Evolutionary conservation across 352 stramenopile genomes (phyloP), one percentile per base, ranked within the genome.

Genomic region (Pythium insidiosum): DNA sequence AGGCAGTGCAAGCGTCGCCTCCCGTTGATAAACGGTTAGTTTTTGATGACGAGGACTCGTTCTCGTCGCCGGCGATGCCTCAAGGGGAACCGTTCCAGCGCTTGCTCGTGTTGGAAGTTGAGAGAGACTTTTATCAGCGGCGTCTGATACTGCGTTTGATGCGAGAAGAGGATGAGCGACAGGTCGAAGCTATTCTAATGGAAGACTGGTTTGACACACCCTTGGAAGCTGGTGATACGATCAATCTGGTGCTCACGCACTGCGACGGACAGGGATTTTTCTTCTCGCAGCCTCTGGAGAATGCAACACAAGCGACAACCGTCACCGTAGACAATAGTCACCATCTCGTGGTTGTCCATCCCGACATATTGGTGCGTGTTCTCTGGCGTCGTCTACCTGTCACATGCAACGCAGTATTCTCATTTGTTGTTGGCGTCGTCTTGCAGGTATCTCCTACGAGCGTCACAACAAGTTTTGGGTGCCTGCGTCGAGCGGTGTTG

Each of bases 131-230:
- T 25, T 58, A 63, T 54, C 53, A 77, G 31, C 75, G 75, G 13
- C 63, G 61, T n/a, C 53, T 84, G 9, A 39, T 68, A 10, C 54
- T 91, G 41, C 60, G 65, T 13, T 53, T 85, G n/a, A 46, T 92
- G 39, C 74, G 87, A 57, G 68, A 84, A 31, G 55, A 76, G 30
- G 77, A 89, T 30, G n/a, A n/a, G n/a, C 42, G 54, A 24, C 66
- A 86, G 22, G 46, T 87, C 19, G 61, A 86, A 40, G 65, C 74
- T 18, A 38, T 80, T 20, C 53, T 92, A 21, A 47, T 35, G 29
- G 74, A 84, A 12, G 74, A 86, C 50, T 92, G 80, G 80, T 92
- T 78, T 68, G 74, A 89, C 24, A 73, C 73, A n/a, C 42, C 46
- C 38, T 47, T 89, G 16, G 64, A 84, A 55, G 74, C 73, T 31